Conservation (phyloP, 2,329 filamentous ascomycete genomes). For the Dothidotthia symphoricarpi region DNA sequence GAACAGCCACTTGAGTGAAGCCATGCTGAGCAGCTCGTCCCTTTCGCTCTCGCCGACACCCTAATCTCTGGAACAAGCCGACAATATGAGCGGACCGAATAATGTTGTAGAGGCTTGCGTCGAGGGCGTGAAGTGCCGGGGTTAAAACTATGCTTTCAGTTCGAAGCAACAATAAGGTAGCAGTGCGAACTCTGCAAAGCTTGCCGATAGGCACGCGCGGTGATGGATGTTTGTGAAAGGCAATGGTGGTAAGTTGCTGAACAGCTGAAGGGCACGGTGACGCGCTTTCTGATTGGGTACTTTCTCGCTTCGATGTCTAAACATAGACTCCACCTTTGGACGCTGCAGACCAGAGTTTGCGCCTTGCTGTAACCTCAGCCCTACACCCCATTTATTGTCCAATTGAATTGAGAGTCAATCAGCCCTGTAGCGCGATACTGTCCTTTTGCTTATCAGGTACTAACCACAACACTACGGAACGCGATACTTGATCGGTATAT, state of each 20-base stretch:
- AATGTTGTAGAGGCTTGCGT: background rate
- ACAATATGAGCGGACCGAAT: background rate
- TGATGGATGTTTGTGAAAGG: conserved; percentile 1
- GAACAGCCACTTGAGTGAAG: conserved; percentile 33
- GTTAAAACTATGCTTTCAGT: conserved; percentile 1
- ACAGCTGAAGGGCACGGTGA: conserved; percentile 4
- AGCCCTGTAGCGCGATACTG: too few species aligned
- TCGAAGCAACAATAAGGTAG: conserved; percentile 8
- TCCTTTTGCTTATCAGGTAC: too few species aligned
- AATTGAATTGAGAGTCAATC: too few species aligned
- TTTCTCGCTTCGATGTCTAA: conserved; percentile 10
- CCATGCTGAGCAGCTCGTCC: conserved; percentile 22
- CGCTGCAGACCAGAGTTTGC: background rate
- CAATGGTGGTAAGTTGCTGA: conserved; percentile 4
- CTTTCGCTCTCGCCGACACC: background rate
- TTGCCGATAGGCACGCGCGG: conserved; percentile 3
- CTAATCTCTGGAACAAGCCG: too few species aligned
- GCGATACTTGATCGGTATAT: too few species aligned
- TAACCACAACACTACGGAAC: too few species aligned
- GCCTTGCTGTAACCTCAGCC: background rate
- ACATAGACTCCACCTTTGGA: conserved; percentile 7
- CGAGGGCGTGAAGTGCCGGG: background rate
- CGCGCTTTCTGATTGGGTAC: background rate
- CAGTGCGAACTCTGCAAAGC: background rate
- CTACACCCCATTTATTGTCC: too few species aligned